Evolutionary conservation across 352 stramenopile genomes (phyloP), one percentile per base, ranked within the genome.

Genomic region (Pythium biforme): DNA sequence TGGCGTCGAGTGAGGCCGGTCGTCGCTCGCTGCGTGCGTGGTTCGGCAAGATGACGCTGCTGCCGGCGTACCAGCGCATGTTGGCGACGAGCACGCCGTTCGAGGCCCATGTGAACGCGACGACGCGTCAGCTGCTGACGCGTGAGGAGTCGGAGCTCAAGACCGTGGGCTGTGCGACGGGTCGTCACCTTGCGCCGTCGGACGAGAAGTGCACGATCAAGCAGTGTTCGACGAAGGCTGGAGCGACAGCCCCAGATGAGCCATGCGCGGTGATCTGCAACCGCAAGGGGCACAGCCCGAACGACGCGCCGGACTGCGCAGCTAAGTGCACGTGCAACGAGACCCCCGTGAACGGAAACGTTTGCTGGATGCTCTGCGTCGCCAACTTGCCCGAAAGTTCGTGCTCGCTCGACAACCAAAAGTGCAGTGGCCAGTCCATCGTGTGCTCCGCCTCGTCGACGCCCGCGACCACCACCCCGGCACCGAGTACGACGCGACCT

Each of bases 341-440:
- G 60, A 8, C 64, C 39, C 3, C 59, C 0, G 50, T 55, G 15
- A 40, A 71, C 23, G 73, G 57, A 0, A 73, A 84, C 37, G 25
- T 73, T 1, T 89, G 77, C 66, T 88, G 80, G 80, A 88, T 88
- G 77, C 53, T 88, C 12, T 89, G 80, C 52, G 72, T 84, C 8
- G 58, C 64, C 51, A 69, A 65, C 22, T 57, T 79, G 1, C 49
- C 37, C 17, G 50, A 69, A 3, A 52, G 20, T 31, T 22, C 33
- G 40, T 84, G 77, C 56, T 27, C 69, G 0, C 26, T 75, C 41
- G 59, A 72, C 66, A 51, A 73, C 20, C 76, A 80, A 46, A 62
- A 59, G 27, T 84, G 76, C 37, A 74, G 58, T 19, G 69, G 68
- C 19, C 63, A 76, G 27, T 67, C 64, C 34, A 67, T 83, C 48